phyloP scores from a whole-genome alignment of 176 grass and related monocot species.

The Zoysia pacifica region DNA sequence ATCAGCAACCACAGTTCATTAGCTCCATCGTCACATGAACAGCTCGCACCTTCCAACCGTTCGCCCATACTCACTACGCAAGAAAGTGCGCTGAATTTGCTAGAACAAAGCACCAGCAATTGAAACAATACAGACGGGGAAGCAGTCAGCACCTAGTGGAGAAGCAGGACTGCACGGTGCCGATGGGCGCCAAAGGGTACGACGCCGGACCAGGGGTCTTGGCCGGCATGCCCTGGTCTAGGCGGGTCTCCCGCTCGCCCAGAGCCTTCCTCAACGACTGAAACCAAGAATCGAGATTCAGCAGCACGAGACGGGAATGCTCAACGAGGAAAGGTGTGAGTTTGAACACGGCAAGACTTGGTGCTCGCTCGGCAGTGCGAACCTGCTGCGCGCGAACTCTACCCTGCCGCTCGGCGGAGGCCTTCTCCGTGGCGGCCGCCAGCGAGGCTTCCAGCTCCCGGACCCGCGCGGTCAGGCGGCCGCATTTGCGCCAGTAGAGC shows the following conservation, averaged over 20 bases:
- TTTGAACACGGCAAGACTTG: not conserved
- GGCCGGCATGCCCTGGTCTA: not conserved
- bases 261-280: slow-evolving; percentile 70
- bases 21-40: not conserved
- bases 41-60: not conserved
- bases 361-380: not conserved
- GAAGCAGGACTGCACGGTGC: slow-evolving; percentile 79
- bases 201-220: not conserved
- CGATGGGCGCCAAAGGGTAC: slow-evolving; percentile 79
- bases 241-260: slow-evolving; percentile 20
- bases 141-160: slow-evolving; percentile 67
- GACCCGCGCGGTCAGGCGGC: slow-evolving; percentile 38
- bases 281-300: slow-evolving; percentile 3
- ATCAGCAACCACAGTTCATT: not conserved
- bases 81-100: not conserved
- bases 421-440: slow-evolving; percentile 49
- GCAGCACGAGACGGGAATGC: not conserved
- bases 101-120: not conserved
- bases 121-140: not conserved
- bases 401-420: slow-evolving; percentile 72
- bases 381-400: slow-evolving; percentile 69
- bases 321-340: not conserved
- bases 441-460: slow-evolving; percentile 64
- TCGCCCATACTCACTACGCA: not conserved
- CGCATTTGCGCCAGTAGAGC: slow-evolving; percentile 53